phyloP scores from a whole-genome alignment of 163 green algal genomes.

The Scenedesmus sp. region DNA sequence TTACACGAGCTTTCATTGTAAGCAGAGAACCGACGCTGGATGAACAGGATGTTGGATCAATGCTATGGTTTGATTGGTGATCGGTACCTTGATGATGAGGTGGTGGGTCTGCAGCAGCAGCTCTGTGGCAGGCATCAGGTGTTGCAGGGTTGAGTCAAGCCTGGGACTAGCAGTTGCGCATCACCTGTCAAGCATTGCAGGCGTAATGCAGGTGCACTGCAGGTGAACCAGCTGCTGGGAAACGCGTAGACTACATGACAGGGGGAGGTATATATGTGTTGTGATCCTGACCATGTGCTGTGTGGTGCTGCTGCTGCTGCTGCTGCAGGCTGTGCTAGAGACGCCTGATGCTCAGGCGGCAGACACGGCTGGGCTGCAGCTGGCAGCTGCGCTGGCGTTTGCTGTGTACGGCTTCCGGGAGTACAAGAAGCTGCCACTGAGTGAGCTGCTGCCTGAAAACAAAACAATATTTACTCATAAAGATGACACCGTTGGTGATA shows the following conservation, averaged over 20 bases:
- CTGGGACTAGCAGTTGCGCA: too few relatives aligned
- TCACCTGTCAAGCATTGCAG: too few relatives aligned
- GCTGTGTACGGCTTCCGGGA: slow-evolving; percentile 85
- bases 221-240: too few relatives aligned
- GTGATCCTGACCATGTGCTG: background rate
- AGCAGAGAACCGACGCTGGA: background rate
- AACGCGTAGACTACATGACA: too few relatives aligned
- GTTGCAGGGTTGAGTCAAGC: too few relatives aligned
- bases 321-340: slow-evolving; percentile 71
- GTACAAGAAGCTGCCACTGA: slow-evolving; percentile 79
- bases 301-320: background rate
- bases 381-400: slow-evolving; percentile 79
- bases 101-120: too few relatives aligned
- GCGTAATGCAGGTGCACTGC: too few relatives aligned
- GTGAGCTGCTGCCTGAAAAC: slow-evolving; percentile 41
- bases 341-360: slow-evolving; percentile 62
- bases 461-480: too few relatives aligned
- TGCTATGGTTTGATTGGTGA: background rate
- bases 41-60: background rate
- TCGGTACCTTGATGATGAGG: too few relatives aligned
- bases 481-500: too few relatives aligned
- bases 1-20: background rate
- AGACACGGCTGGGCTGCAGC: slow-evolving; percentile 83
- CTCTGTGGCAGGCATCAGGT: too few relatives aligned
- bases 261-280: too few relatives aligned